A percentile compares a stretch with the other conserved stretches of the same genome.
Conservation (phyloP, 106 monocot genomes). For the Apostasia shenzhenica region DNA sequence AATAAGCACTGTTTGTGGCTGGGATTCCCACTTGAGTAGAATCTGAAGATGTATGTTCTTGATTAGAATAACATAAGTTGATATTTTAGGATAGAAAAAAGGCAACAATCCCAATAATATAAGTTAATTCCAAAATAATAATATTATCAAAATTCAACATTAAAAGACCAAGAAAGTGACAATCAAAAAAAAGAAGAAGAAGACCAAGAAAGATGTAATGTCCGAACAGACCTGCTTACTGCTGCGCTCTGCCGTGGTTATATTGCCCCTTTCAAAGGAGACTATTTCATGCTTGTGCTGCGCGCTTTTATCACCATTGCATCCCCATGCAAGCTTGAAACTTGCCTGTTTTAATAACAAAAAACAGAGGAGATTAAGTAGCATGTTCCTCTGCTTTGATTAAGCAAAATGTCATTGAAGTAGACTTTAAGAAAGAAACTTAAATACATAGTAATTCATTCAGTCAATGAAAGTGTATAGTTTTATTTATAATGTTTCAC, state of each 20-base stretch:
- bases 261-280: constrained; percentile 93
- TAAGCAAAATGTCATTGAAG: neutral
- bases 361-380: neutral
- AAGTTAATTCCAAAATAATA: neutral
- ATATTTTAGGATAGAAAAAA: neutral
- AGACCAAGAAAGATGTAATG: neutral
- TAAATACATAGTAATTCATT: neutral
- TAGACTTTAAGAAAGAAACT: neutral
- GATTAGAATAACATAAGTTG: neutral
- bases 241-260: constrained; percentile 83
- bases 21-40: constrained; percentile 94
- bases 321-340: constrained; percentile 97
- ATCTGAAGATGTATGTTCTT: constrained; percentile 51
- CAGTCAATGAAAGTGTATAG: no score
- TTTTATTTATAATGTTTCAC: no score
- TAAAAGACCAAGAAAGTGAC: no score
- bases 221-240: constrained; percentile 65
- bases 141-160: neutral
- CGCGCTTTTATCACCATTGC: constrained; percentile 74
- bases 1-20: constrained; percentile 82
- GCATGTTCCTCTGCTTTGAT: neutral
- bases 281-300: constrained; percentile 96
- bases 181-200: neutral
- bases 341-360: constrained; percentile 47
- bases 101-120: neutral